Evolutionary conservation across 108 stramenopile species (phyloP).

Genomic region (Aurantiochytrium sp.): DNA sequence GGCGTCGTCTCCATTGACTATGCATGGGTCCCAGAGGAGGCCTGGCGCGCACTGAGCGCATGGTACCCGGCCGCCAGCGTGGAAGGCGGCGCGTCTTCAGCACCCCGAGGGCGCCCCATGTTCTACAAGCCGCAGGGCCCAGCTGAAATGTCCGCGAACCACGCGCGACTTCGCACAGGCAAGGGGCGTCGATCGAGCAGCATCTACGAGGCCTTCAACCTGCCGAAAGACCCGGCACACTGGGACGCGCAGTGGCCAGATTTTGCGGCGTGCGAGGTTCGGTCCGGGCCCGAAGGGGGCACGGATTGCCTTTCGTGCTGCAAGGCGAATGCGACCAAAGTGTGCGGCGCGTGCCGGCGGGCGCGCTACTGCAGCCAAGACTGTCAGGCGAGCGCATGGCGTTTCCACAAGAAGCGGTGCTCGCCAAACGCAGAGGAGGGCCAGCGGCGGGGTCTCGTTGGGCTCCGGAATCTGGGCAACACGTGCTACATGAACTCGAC

Average conservation of each 20-base stretch:
- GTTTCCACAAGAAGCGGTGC: neutral
- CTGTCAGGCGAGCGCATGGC: neutral
- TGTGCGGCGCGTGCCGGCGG: neutral
- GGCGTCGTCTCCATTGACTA: neutral
- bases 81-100: too few relatives aligned
- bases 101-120: too few relatives aligned
- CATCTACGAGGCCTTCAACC: neutral
- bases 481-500: constrained; percentile 51
- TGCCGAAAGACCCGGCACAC: neutral
- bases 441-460: neutral
- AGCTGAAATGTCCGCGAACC: neutral
- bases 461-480: constrained; percentile 45
- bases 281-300: neutral
- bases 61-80: neutral
- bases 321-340: neutral
- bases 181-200: constrained; percentile 1
- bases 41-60: neutral
- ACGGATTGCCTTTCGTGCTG: neutral
- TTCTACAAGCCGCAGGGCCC: too few relatives aligned
- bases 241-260: neutral
- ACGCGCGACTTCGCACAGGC: neutral
- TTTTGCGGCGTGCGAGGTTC: neutral
- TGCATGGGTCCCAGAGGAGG: neutral
- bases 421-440: neutral
- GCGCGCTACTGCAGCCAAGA: neutral